These are phyloP conservation scores for Verticillium longisporum DNA, from an alignment of 2,329 filamentous ascomycete genomes.

Conservation along the genomic window DNA sequence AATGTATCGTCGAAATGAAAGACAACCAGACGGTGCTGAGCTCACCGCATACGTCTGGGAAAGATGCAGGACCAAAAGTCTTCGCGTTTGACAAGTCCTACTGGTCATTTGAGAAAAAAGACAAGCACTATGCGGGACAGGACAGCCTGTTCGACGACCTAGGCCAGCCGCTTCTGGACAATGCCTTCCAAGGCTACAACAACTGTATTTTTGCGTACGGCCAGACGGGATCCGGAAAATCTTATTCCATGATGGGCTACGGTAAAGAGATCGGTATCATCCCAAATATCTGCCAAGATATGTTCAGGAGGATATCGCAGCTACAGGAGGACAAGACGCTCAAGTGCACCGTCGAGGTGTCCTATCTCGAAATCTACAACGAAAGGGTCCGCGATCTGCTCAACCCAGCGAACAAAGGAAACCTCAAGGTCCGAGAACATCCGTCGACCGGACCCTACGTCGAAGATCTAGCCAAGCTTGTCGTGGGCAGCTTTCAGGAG, in stretches of 20 bases:
- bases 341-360: constrained; percentile 92
- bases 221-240: constrained; percentile 97
- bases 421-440: constrained; percentile 95
- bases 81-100: constrained; percentile 98
- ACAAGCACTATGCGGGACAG: constrained; percentile 81
- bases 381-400: constrained; percentile 92
- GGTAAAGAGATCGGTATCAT: constrained; percentile 94
- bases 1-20: constrained; percentile 98
- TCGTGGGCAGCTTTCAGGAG: constrained; percentile 87
- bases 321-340: constrained; percentile 68
- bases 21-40: constrained; percentile 81
- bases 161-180: constrained; percentile 85
- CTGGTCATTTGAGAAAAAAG: constrained; percentile 89
- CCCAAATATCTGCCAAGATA: constrained; percentile 92
- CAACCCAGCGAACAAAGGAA: constrained; percentile 92
- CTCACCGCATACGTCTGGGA: constrained; percentile 65
- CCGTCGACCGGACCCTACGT: constrained; percentile 97
- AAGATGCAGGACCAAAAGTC: constrained; percentile 67
- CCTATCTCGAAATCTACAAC: constrained; percentile 98
- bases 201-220: constrained; percentile 99
- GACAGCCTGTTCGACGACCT: constrained; percentile 83
- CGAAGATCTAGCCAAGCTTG: constrained; percentile 91
- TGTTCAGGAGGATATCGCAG: constrained; percentile 79
- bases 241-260: constrained; percentile 99
- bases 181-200: constrained; percentile 97